Evolutionary conservation across 139 green algal species (phyloP).

Genomic region (Chlorella sorokiniana): DNA sequence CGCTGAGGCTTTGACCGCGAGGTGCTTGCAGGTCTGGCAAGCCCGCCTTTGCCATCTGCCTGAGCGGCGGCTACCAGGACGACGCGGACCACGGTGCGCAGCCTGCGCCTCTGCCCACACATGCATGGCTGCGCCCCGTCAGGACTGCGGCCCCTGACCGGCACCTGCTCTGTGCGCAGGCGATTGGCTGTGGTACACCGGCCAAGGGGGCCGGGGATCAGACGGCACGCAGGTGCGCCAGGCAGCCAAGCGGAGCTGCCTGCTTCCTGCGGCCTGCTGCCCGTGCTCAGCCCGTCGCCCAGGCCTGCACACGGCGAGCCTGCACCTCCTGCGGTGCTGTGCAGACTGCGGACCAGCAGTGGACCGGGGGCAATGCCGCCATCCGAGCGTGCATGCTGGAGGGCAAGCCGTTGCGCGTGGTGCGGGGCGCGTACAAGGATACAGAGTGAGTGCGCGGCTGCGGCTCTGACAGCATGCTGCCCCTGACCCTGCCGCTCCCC

Average conservation of each 20-base stretch:
- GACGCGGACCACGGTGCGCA: conserved; percentile 53
- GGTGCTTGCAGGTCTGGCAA: neutral
- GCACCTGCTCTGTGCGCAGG: conserved; percentile 16
- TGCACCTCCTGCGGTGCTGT: neutral
- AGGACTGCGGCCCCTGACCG: too few relatives aligned
- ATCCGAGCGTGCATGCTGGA: conserved; percentile 38
- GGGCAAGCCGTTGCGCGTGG: conserved; percentile 58
- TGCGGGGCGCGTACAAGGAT: conserved; percentile 9
- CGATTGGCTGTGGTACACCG: conserved; percentile 65
- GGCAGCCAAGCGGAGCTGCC: too few relatives aligned
- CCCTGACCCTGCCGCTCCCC: neutral
- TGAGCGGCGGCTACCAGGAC: conserved; percentile 69
- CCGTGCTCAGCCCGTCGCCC: neutral
- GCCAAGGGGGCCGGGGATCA: conserved; percentile 47
- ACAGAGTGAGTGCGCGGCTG: neutral
- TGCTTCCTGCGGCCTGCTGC: neutral
- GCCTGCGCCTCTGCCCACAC: neutral
- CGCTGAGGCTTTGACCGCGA: too few relatives aligned
- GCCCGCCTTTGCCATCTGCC: conserved; percentile 55
- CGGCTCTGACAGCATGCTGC: neutral
- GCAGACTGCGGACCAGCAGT: conserved; percentile 53
- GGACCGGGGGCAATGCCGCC: conserved; percentile 43
- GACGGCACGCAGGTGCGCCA: conserved; percentile 4
- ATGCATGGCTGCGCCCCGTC: neutral
- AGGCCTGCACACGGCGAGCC: neutral